Evolutionary conservation across 2,329 filamentous ascomycete genomes (phyloP), one percentile per base, ranked within the genome.

Genomic region (Dactylellina parvicollis): DNA sequence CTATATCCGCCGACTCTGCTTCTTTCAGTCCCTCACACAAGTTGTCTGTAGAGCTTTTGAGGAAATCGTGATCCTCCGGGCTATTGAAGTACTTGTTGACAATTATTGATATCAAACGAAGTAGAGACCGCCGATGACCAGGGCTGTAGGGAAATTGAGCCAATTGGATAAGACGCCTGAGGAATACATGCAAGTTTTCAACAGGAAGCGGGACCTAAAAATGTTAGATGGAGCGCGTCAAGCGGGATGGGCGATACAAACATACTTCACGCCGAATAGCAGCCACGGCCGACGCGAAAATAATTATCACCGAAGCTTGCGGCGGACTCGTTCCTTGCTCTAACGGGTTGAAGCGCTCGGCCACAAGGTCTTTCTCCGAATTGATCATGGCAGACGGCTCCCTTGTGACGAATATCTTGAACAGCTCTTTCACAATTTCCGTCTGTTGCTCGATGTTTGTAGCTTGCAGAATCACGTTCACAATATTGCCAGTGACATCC

Each of bases 401-500:
- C 77, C 24, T 78, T 42, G n/a, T 78, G 76, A 44, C 79, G 79
- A 85, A 87, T 3, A 88, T 80, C 7, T 81, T 83, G 75, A 87
- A 88, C 10, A 86, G 76, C 70, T 87, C 85, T n/a, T 82, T 77
- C 1, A 84, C 81, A n/a, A 86, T 82, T 57, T 82, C 79, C 9
- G 83, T 81, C 75, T 86, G 84, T 60, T 86, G 84, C 49, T 83
- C 80, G 32, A 82, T 81, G 0, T 85, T 82, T 54, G 87, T 83
- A 12, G 84, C 81, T 47, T 85, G 82, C 30, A 89, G 81, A 47
- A 89, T 85, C 47, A 88, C 80, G 75, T 86, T 88, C 77, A 84
- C 84, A 34, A 90, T 83, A 44, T 86, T 83, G 20, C 88, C 88
- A 16, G 89, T 82, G 4, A 87, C 82, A 67, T 89, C 86, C 5